Evolutionary conservation across 2,329 filamentous ascomycete species (phyloP).

Genomic region (Hypomyces rosellus): DNA sequence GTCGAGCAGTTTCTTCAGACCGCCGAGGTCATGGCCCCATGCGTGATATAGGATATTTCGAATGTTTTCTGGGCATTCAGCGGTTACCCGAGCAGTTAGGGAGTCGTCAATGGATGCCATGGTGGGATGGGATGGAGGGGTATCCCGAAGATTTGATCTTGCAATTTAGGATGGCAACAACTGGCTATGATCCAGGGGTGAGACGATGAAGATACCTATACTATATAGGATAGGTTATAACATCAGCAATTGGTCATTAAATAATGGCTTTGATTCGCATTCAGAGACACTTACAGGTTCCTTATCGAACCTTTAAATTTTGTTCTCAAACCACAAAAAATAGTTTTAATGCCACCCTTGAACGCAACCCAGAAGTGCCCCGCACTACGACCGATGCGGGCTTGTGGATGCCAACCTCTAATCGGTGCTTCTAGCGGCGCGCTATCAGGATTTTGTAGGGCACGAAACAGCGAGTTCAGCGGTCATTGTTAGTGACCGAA

Average conservation of each 20-base stretch:
- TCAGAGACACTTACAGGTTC: no score
- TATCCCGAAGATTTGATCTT: neutral
- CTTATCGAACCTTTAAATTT: no score
- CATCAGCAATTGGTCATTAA: no score
- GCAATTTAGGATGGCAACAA: no score
- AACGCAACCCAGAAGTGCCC: neutral
- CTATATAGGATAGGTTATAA: no score
- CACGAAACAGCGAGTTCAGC: no score
- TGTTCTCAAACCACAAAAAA: neutral
- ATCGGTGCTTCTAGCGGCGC: neutral
- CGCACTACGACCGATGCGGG: neutral
- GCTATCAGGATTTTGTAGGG: neutral
- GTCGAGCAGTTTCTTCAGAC: constrained; percentile 63
- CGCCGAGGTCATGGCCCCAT: constrained; percentile 55
- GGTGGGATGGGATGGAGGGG: constrained; percentile 7
- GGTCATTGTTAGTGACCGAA: neutral
- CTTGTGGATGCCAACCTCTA: neutral
- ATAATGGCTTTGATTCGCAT: no score
- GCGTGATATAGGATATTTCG: constrained; percentile 48
- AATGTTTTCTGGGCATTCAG: constrained; percentile 44
- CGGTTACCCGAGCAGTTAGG: constrained; percentile 46
- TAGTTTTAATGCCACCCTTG: neutral
- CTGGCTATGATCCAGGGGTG: neutral
- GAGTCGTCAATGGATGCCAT: constrained; percentile 40
- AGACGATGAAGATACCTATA: no score